A percentile compares a stretch with the other conserved stretches of the same genome.
phyloP scores from a whole-genome alignment of 192 early-diverging fungal genomes.

The Coemansia reversa region DNA sequence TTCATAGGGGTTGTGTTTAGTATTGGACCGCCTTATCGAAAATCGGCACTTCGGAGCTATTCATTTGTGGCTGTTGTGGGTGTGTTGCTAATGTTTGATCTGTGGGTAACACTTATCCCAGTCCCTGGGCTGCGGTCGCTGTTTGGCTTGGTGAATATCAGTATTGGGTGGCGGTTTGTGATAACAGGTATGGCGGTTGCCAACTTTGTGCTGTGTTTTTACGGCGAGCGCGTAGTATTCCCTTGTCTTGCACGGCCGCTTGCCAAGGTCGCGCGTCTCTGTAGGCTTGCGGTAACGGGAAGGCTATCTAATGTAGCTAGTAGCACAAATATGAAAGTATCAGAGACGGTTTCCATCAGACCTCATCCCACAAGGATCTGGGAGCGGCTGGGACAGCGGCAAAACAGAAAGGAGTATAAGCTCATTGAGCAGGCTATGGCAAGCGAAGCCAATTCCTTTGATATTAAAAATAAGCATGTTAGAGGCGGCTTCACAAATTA shows the following conservation, averaged over 20 bases:
- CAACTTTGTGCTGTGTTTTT: conserved; percentile 38
- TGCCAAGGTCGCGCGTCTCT: conserved; percentile 16
- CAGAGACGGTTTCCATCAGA: neutral
- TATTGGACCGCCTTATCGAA: conserved; percentile 92
- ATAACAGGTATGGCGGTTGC: conserved; percentile 39
- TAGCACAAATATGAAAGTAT: neutral
- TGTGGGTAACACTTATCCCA: conserved; percentile 42
- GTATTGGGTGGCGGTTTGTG: conserved; percentile 34
- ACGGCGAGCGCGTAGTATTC: conserved; percentile 40
- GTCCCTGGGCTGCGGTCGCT: conserved; percentile 31
- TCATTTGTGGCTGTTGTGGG: conserved; percentile 22
- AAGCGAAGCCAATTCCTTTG: neutral
- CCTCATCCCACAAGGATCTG: conserved; percentile 15
- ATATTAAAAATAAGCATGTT: too few relatives aligned
- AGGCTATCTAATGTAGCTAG: neutral
- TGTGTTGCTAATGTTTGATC: conserved; percentile 31
- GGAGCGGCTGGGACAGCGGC: conserved; percentile 27
- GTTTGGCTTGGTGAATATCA: conserved; percentile 21
- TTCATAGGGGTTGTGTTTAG: conserved; percentile 86
- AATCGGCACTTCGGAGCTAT: conserved; percentile 73
- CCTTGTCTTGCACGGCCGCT: conserved; percentile 29
- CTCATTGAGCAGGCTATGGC: conserved; percentile 23
- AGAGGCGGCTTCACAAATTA: neutral
- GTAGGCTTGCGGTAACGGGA: neutral
- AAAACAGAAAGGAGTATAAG: conserved; percentile 41